A percentile compares a stretch with the other conserved stretches of the same genome.
phyloP scores from a whole-genome alignment of 768 basidiomycete genomes.

The Mrakia blollopis region DNA sequence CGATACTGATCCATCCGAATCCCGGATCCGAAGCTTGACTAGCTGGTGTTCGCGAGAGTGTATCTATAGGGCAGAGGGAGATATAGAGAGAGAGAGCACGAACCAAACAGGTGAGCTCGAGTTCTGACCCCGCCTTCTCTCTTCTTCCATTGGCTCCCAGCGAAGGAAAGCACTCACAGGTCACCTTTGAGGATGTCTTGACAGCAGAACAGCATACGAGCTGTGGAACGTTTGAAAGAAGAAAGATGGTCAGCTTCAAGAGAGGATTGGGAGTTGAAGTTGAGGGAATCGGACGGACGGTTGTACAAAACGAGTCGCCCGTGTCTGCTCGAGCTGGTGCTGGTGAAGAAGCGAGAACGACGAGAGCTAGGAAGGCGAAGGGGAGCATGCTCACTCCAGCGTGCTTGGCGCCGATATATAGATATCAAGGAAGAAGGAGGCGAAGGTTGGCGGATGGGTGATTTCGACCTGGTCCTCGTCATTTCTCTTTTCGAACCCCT shows the following conservation, averaged over 20 bases:
- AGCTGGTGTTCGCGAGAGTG: not conserved
- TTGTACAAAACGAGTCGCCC: slow-evolving; percentile 19
- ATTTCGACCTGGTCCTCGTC: not conserved
- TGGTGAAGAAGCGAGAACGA: not conserved
- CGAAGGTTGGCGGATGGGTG: not conserved
- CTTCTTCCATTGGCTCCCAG: not conserved
- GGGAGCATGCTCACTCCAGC: not conserved
- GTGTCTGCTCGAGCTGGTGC: not conserved
- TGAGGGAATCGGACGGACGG: not conserved
- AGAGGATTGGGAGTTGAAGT: not conserved
- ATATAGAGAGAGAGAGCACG: not conserved
- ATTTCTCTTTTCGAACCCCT: not conserved
- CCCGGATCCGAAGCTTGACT: not conserved
- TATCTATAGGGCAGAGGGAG: too few relatives aligned
- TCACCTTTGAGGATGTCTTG: slow-evolving; percentile 8
- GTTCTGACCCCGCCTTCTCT: not conserved
- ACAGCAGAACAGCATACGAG: slow-evolving; percentile 9
- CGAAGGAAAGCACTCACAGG: not conserved
- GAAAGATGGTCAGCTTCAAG: not conserved
- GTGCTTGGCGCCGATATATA: not conserved
- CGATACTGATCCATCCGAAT: slow-evolving; percentile 26
- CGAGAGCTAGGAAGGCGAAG: not conserved
- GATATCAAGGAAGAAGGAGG: not conserved
- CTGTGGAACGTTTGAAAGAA: not conserved
- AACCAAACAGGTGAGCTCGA: not conserved